Percentiles rank a stretch among this genome's conserved stretches.
Conservation (phyloP, 768 basidiomycete species). For the Amanita inopinata region DNA sequence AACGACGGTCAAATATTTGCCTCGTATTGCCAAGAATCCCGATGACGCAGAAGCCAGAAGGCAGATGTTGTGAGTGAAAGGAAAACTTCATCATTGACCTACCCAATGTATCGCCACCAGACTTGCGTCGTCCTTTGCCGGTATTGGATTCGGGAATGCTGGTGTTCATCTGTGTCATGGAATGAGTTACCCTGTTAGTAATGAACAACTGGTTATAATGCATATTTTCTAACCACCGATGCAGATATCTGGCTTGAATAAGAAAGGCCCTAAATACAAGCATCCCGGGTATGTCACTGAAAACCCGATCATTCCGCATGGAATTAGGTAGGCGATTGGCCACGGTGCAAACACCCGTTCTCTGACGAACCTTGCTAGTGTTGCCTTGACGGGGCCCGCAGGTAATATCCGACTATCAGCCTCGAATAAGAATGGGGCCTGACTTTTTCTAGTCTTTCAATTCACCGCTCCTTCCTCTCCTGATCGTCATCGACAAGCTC, state of each 20-base stretch:
- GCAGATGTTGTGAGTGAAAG: constrained; percentile 73
- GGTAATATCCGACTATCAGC: constrained; percentile 29
- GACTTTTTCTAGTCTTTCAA: constrained; percentile 57
- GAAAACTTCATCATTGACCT: constrained; percentile 2
- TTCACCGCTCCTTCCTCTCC: constrained; percentile 94
- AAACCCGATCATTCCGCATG: constrained; percentile 89
- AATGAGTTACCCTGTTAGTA: constrained; percentile 74
- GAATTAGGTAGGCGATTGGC: constrained; percentile 46
- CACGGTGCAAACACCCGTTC: neutral
- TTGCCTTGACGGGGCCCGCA: constrained; percentile 85
- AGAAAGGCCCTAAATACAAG: constrained; percentile 85
- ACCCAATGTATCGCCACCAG: constrained; percentile 25
- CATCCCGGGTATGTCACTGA: constrained; percentile 85
- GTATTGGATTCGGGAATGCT: constrained; percentile 92
- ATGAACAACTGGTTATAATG: neutral
- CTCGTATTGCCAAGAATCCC: constrained; percentile 70
- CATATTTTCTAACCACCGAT: neutral
- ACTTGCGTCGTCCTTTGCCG: constrained; percentile 87
- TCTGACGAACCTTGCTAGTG: constrained; percentile 28
- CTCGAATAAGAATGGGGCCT: neutral
- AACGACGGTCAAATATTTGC: constrained; percentile 83
- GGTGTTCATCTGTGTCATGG: constrained; percentile 89
- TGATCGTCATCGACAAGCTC: constrained; percentile 80
- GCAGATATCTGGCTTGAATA: constrained; percentile 89
- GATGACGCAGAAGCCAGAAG: constrained; percentile 76